phyloP scores from a whole-genome alignment of 306 rosid species.

The Lotus japonicus region DNA sequence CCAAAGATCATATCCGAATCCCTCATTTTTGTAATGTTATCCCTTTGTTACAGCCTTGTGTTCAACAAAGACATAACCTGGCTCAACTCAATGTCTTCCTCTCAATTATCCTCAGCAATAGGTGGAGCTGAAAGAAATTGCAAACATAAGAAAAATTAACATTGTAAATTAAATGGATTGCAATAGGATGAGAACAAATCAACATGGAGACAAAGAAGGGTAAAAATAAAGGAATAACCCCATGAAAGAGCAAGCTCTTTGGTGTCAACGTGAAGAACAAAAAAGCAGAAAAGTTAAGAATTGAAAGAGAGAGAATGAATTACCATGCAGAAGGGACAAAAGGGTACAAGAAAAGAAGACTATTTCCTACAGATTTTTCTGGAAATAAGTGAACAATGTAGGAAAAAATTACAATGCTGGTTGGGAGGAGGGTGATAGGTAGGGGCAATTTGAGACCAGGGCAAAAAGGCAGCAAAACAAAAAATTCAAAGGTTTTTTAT shows the following conservation, averaged over 20 bases:
- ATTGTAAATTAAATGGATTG: neutral
- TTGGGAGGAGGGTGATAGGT: slow-evolving; percentile 12
- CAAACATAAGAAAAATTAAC: slow-evolving; percentile 6
- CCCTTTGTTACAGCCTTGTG: slow-evolving; percentile 34
- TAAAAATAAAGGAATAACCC: slow-evolving; percentile 54
- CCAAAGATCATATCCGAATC: slow-evolving; percentile 42
- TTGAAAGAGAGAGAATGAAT: no score
- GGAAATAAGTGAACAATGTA: neutral
- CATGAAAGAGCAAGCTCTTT: slow-evolving; percentile 37
- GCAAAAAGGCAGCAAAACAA: slow-evolving; percentile 69
- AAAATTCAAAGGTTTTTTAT: neutral
- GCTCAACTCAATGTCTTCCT: slow-evolving; percentile 25
- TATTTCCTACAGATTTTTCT: neutral
- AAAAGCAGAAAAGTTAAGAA: slow-evolving; percentile 10
- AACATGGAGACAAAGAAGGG: neutral
- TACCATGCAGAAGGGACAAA: slow-evolving; percentile 47
- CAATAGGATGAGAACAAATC: neutral
- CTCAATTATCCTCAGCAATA: slow-evolving; percentile 32
- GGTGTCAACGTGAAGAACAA: neutral
- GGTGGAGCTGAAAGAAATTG: slow-evolving; percentile 36
- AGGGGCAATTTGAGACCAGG: slow-evolving; percentile 42
- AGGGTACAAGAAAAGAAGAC: slow-evolving; percentile 26
- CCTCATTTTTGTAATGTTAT: slow-evolving; percentile 45
- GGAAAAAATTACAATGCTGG: slow-evolving; percentile 3
- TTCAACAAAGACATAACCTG: slow-evolving; percentile 33